Evolutionary conservation across 768 basidiomycete species (phyloP).

Genomic region (Agrocybe chaxingu): DNA sequence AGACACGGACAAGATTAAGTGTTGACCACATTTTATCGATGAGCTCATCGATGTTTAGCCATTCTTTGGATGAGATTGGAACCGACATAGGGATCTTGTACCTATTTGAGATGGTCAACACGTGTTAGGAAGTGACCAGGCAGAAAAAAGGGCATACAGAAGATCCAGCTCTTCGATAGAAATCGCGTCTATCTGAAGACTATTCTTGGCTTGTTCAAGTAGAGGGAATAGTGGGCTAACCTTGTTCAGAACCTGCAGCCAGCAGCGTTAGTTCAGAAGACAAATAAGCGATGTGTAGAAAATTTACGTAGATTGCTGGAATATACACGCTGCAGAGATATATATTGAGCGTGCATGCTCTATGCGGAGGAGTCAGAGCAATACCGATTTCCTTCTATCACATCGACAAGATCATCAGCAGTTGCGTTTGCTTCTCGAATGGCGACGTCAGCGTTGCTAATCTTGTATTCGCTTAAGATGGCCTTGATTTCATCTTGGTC

Average conservation of each 20-base stretch:
- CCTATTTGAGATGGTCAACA: constrained; percentile 23
- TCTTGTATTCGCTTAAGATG: constrained; percentile 86
- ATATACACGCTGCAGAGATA: constrained; percentile 74
- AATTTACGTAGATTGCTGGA: constrained; percentile 81
- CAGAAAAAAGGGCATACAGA: constrained; percentile 43
- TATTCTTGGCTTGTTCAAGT: constrained; percentile 3
- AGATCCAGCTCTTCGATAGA: constrained; percentile 97
- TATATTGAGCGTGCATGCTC: constrained; percentile 3
- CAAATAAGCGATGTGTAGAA: neutral
- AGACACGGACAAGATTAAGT: constrained; percentile 89
- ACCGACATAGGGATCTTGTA: constrained; percentile 96
- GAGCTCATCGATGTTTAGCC: constrained; percentile 97
- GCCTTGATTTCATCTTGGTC: constrained; percentile 97
- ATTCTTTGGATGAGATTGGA: constrained; percentile 89
- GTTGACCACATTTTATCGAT: constrained; percentile 91
- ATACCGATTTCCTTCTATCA: constrained; percentile 92
- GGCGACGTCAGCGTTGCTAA: constrained; percentile 86
- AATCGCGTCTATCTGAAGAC: constrained; percentile 86
- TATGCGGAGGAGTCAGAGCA: constrained; percentile 12
- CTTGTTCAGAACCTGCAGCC: constrained; percentile 74
- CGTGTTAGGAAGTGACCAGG: neutral
- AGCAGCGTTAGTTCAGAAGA: neutral
- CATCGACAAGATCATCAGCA: constrained; percentile 94
- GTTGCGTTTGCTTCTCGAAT: constrained; percentile 92
- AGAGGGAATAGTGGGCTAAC: constrained; percentile 30